Base-by-base conservation (phyloP, 352 stramenopile genomes). In the Pythium dissotocum region DNA sequence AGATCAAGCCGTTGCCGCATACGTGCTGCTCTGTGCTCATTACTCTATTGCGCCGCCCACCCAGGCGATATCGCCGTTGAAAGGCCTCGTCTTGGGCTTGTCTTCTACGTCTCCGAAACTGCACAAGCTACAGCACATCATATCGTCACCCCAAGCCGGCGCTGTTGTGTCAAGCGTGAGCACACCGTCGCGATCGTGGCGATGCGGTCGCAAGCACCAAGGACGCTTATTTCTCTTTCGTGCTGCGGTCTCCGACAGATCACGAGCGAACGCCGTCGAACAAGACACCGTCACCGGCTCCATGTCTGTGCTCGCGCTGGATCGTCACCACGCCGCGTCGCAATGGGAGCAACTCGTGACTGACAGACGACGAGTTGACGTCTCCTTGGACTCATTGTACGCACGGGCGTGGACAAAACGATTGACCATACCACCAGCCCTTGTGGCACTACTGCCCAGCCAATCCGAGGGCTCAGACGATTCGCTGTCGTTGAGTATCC, bases 1-100 rank as follows among this genome's bases (percentile, higher is more conserved):
- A 58, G 74, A 66, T 18, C 78, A 82, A 4, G 72, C 79, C n/a
- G 63, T 91, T 12, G 73, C 65, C 1, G 77, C 80, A 2, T 90
- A 75, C 72, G 63, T 73, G 28, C 58, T 78, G 5, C 67, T 84
- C 7, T 86, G 78, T 54, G 63, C 82, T 2, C 72, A 69, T 32
- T 78, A 72, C 55, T 63, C 62, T 14, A 58, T 75, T n/a, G 30
- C 46, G 3, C 57, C 68, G 6, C 58, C 63, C 21, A 9, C n/a
- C 13, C 26, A 44, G 13, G 9, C n/a, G 10, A 30, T 12, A 24
- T 46, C 35, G 5, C 28, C 32, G 40, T 24, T 18, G 8, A 61
- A 48, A 24, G 6, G 16, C 52, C 24, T 21, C n/a, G 12, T 10
- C 4, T 26, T 33, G 16, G n/a, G 46, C 54, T 28, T 40, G 28